phyloP scores from a whole-genome alignment of 202 grass and related monocot species.

The Dendrocalamus latiflorus region DNA sequence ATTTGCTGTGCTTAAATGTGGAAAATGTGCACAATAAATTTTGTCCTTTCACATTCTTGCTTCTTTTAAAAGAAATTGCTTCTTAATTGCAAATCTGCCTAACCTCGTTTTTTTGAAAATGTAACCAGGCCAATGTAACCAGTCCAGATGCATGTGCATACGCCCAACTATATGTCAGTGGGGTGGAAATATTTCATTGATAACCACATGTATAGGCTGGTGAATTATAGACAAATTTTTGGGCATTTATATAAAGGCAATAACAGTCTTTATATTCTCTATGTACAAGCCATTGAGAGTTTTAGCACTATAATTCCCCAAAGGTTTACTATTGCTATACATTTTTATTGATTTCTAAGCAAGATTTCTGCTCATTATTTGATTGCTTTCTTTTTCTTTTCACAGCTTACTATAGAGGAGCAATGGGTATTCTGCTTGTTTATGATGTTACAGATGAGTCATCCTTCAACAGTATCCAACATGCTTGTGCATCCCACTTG shows the following conservation, averaged over 20 bases:
- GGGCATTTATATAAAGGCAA: not conserved
- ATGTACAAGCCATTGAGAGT: not conserved
- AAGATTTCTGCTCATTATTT: constrained; percentile 5
- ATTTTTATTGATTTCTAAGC: not conserved
- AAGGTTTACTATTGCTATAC: not conserved
- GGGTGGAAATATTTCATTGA: not conserved
- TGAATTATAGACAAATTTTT: not conserved
- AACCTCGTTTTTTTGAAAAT: not conserved
- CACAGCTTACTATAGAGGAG: constrained; percentile 90
- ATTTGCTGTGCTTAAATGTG: not conserved
- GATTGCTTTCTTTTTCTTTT: not conserved
- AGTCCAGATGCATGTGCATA: not conserved
- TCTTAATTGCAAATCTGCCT: not conserved
- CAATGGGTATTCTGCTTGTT: constrained; percentile 93
- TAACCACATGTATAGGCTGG: not conserved
- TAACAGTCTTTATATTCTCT: not conserved
- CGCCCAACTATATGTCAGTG: not conserved
- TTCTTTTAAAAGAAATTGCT: not conserved
- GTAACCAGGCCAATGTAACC: not conserved
- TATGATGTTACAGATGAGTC: constrained; percentile 94
- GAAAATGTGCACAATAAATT: not conserved
- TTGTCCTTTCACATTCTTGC: not conserved
- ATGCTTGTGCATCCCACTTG: not conserved
- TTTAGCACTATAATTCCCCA: not conserved
- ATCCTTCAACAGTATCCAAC: constrained; percentile 83